Base-by-base conservation (phyloP, 2,329 filamentous ascomycete species). In the Pyrenochaeta sp. region DNA sequence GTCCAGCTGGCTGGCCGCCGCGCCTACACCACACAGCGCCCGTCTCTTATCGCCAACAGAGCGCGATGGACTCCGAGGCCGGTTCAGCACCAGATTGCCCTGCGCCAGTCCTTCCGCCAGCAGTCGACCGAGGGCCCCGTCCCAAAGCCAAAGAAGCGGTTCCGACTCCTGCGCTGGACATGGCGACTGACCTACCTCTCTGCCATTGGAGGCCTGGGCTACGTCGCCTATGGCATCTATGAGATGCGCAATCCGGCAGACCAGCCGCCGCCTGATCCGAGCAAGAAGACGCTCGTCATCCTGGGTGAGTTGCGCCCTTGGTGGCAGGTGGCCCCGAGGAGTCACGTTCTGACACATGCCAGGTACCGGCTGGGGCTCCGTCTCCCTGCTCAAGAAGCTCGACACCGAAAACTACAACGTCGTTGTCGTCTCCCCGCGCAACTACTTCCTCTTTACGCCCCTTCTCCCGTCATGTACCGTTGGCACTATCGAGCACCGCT, bases 361-460 rank as follows among this genome's bases (percentile, higher is more conserved):
- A 96, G 93, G 93, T 68, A 96, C 92, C 63, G 94, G 94, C 61
- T 99, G 94, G 94, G 94, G 87, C 61, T 90, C 93, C 29, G 90
- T 99, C 66, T 95, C 93, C 49, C 86, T 99, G 50, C 84, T 99
- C 58, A 99, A 99, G 84, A 96, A 96, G 73, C 89, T 99, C 74
- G 92, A 99, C 71, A 96, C 93, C 51, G 89, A 96, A 74, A 96
- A 97, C 82, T 99, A 97, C 84, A 97, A 99, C 74, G 93, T 97
- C 74, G 76, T 97, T 69, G 91, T 99, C 72, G 90, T 99, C 73
- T 97, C 94, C 35, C 94, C 94, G 41, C 90, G 94, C 72, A 99
- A 99, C 79, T 99, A 96, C 84, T 99, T 99, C 86, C 87, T 99
- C 61, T 99, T 99, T 82, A 99, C 94, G 20, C 94, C 94, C 48